These are phyloP conservation scores for Cicer cuneatum DNA, from an alignment of 306 rosid species.

Conservation along the genomic window DNA sequence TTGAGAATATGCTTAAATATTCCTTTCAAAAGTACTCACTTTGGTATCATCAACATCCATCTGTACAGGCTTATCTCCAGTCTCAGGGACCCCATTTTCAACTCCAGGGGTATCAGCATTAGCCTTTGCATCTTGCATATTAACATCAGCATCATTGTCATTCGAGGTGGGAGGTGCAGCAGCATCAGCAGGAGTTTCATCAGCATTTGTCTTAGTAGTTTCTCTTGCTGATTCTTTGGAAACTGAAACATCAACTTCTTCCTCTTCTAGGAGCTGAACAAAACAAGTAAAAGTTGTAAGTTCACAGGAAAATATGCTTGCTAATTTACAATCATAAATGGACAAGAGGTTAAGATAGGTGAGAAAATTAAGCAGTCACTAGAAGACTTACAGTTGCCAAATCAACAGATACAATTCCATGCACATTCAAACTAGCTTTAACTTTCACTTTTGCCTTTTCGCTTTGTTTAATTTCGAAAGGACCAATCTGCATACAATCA, in stretches of 20 bases:
- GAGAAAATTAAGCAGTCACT: neutral
- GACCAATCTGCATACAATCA: conserved; percentile 77
- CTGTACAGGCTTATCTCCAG: conserved; percentile 73
- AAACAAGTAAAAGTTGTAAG: neutral
- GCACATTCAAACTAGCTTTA: conserved; percentile 79
- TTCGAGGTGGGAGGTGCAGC: conserved; percentile 55
- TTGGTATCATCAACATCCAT: conserved; percentile 80
- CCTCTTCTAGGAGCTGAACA: conserved; percentile 83
- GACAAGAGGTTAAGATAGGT: neutral
- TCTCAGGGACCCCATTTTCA: conserved; percentile 67
- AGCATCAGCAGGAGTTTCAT: conserved; percentile 65
- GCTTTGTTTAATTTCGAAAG: conserved; percentile 65
- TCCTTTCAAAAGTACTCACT: conserved; percentile 48
- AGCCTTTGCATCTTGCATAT: conserved; percentile 77
- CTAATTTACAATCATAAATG: neutral
- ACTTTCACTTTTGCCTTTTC: conserved; percentile 81
- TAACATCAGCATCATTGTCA: conserved; percentile 55
- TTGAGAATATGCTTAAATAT: neutral
- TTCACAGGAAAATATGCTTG: conserved; percentile 3
- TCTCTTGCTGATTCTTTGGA: conserved; percentile 61
- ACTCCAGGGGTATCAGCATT: conserved; percentile 54
- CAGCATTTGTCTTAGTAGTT: conserved; percentile 70
- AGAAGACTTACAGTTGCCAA: conserved; percentile 72
- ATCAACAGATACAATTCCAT: conserved; percentile 81
- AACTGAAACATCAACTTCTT: conserved; percentile 80